Evolutionary conservation across 2,329 filamentous ascomycete genomes (phyloP).

Genomic region (Penicillium italicum): DNA sequence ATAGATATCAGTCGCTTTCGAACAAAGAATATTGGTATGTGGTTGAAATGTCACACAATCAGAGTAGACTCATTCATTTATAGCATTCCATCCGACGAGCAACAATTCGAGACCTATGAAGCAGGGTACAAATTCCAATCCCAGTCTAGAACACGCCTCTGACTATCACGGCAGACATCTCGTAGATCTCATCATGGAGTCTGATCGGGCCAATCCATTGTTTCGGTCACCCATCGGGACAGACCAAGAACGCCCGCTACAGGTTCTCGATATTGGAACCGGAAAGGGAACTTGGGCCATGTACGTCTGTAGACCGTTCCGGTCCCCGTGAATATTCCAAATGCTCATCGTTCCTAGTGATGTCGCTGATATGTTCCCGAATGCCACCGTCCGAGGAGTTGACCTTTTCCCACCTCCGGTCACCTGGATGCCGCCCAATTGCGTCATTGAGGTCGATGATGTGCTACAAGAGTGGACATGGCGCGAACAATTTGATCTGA

Average conservation of each 20-base stretch:
- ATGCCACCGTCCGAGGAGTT: slow-evolving; percentile 21
- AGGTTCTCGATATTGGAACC: slow-evolving; percentile 17
- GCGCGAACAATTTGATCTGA: slow-evolving; percentile 23
- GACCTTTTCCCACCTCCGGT: slow-evolving; percentile 26
- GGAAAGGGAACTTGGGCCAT: slow-evolving; percentile 19
- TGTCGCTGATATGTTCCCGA: slow-evolving; percentile 22
- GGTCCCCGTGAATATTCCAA: background rate
- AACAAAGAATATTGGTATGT: slow-evolving; percentile 5
- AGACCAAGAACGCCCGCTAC: background rate
- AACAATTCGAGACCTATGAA: slow-evolving; percentile 8
- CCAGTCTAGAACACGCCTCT: background rate
- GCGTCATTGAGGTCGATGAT: slow-evolving; percentile 29
- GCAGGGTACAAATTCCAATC: background rate
- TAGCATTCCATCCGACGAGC: slow-evolving; percentile 7
- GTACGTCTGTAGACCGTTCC: slow-evolving; percentile 5
- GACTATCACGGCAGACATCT: slow-evolving; percentile 6
- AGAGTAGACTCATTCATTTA: background rate
- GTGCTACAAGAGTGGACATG: slow-evolving; percentile 25
- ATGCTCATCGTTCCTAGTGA: slow-evolving; percentile 6
- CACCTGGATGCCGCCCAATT: slow-evolving; percentile 29
- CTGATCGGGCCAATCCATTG: slow-evolving; percentile 10
- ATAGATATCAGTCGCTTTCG: slow-evolving; percentile 6
- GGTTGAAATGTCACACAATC: background rate
- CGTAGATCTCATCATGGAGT: slow-evolving; percentile 14
- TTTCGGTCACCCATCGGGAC: slow-evolving; percentile 9